Percentiles rank a stretch among this genome's conserved stretches.
These are phyloP conservation scores for Sarcodon sp. DNA, from an alignment of 768 basidiomycete genomes.

Conservation along the genomic window DNA sequence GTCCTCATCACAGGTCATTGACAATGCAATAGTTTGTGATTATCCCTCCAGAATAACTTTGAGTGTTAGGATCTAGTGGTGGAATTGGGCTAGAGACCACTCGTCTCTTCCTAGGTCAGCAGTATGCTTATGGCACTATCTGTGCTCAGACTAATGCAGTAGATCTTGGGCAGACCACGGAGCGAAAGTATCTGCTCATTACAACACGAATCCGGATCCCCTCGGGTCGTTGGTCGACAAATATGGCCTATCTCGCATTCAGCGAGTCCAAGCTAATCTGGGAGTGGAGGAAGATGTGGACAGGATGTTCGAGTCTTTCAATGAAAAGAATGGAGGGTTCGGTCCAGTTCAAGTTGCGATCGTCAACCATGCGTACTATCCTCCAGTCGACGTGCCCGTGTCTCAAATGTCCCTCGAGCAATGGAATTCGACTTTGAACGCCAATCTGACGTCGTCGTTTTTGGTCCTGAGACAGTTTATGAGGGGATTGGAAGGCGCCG, in stretches of 20 bases:
- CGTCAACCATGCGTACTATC: constrained; percentile 51
- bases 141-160: background rate
- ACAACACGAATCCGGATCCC: constrained; percentile 35
- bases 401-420: constrained; percentile 45
- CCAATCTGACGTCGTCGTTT: constrained; percentile 59
- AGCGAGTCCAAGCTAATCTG: constrained; percentile 42
- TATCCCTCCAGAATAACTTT: background rate
- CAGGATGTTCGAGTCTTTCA: constrained; percentile 27
- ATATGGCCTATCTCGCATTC: constrained; percentile 20
- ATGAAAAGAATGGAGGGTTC: constrained; percentile 18
- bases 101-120: constrained; percentile 37
- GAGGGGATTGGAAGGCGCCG: constrained; percentile 24
- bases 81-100: constrained; percentile 61
- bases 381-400: constrained; percentile 31
- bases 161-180: constrained; percentile 38
- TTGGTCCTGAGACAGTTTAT: constrained; percentile 55
- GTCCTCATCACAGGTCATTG: constrained; percentile 53
- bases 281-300: constrained; percentile 38
- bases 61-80: constrained; percentile 49
- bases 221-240: constrained; percentile 26
- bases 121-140: background rate
- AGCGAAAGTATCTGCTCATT: constrained; percentile 62
- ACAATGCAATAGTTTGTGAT: background rate
- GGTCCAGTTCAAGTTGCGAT: constrained; percentile 43
- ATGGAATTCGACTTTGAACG: constrained; percentile 48